Conservation (phyloP, 164 flowering plant species). For the Protea cynaroides region DNA sequence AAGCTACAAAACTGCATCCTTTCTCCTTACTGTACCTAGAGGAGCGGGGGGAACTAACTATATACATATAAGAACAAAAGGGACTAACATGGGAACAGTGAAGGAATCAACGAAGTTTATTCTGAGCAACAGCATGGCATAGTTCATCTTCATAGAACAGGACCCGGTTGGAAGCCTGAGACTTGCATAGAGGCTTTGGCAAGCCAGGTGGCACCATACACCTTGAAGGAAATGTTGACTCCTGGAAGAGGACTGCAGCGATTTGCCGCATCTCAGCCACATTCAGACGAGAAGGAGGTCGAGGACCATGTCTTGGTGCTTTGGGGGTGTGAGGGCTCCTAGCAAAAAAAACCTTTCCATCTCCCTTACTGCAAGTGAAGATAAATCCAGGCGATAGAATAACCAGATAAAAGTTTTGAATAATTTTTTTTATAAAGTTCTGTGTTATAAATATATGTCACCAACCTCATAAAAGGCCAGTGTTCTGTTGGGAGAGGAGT, state of each 20-base stretch:
- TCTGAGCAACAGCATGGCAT: slow-evolving; percentile 95
- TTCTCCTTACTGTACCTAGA: slow-evolving; percentile 10
- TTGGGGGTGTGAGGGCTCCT: slow-evolving; percentile 74
- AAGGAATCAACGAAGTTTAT: slow-evolving; percentile 59
- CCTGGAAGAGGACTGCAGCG: slow-evolving; percentile 80
- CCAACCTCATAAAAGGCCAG: slow-evolving; percentile 76
- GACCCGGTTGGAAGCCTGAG: slow-evolving; percentile 73
- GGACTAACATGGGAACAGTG: slow-evolving; percentile 1
- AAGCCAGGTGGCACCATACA: slow-evolving; percentile 57
- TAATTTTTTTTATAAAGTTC: background rate
- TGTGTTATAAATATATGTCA: too few species aligned
- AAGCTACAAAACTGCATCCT: slow-evolving; percentile 39
- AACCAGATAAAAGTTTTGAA: background rate
- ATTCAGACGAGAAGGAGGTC: slow-evolving; percentile 68
- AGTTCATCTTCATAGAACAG: slow-evolving; percentile 86
- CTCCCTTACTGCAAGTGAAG: slow-evolving; percentile 46
- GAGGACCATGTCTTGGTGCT: slow-evolving; percentile 75
- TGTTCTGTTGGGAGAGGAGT: slow-evolving; percentile 78
- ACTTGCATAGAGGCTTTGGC: slow-evolving; percentile 54
- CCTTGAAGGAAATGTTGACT: slow-evolving; percentile 51
- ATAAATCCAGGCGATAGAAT: background rate
- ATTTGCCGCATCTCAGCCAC: slow-evolving; percentile 57
- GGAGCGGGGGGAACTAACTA: slow-evolving; percentile 10
- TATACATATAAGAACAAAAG: slow-evolving; percentile 31
- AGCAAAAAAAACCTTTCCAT: slow-evolving; percentile 35